phyloP scores from a whole-genome alignment of 1,284 basidiomycete species.

The Moniliella sp. region DNA sequence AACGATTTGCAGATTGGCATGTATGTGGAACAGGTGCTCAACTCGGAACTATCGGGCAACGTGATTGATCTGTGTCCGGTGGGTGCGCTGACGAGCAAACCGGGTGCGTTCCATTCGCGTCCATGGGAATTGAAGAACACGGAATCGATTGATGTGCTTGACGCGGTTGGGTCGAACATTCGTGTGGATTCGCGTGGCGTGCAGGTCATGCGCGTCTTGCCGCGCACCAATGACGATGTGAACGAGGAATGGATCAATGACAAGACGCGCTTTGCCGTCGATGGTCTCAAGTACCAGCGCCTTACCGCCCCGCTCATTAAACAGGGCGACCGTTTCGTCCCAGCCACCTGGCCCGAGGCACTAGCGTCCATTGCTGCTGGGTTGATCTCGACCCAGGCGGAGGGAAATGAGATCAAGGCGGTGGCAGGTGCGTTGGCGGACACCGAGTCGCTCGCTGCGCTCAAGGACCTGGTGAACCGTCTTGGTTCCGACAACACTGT shows the following conservation, averaged over 20 bases:
- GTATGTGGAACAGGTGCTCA: conserved; percentile 91
- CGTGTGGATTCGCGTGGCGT: conserved; percentile 85
- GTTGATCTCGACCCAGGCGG: conserved; percentile 55
- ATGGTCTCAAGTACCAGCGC: conserved; percentile 84
- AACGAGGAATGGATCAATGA: conserved; percentile 99
- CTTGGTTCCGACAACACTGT: conserved; percentile 86
- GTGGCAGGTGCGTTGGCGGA: conserved; percentile 80
- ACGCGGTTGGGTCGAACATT: conserved; percentile 94
- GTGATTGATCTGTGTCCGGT: conserved; percentile 84
- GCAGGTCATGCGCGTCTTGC: conserved; percentile 89
- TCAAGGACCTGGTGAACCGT: conserved; percentile 81
- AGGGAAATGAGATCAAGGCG: conserved; percentile 85
- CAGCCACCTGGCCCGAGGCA: conserved; percentile 80
- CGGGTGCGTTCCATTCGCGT: conserved; percentile 81
- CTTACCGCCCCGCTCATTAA: conserved; percentile 78
- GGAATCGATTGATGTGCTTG: conserved; percentile 83
- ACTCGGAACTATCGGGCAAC: conserved; percentile 93
- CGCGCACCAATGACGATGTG: conserved; percentile 84
- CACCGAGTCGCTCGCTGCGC: conserved; percentile 71
- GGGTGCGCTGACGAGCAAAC: conserved; percentile 90
- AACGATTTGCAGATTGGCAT: conserved; percentile 97
- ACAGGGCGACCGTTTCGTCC: conserved; percentile 72
- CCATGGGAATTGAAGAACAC: conserved; percentile 98
- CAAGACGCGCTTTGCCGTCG: conserved; percentile 90
- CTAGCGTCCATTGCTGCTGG: conserved; percentile 59